A percentile compares a stretch with the other conserved stretches of the same genome.
Evolutionary conservation across 192 early-diverging fungal genomes (phyloP).

Genomic region (Obelidium mucronatum): DNA sequence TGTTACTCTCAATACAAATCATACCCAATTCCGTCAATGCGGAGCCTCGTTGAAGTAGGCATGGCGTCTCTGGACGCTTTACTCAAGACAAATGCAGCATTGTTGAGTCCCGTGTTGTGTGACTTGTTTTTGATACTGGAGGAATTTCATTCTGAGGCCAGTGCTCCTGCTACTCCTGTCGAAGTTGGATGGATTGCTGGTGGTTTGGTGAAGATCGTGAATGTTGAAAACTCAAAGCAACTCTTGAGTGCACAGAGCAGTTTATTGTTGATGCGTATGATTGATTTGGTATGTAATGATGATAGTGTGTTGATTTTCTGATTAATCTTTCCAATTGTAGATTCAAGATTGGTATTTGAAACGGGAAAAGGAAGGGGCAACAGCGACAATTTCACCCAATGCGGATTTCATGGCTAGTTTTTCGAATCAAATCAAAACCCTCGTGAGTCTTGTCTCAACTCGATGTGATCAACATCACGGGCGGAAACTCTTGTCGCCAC

Average conservation of each 20-base stretch:
- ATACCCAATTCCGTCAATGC: neutral
- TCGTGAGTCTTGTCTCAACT: neutral
- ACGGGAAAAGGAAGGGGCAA: neutral
- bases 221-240: neutral
- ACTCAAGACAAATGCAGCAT: neutral
- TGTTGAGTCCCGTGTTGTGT: neutral
- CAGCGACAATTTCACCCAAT: neutral
- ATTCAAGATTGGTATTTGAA: constrained; percentile 6
- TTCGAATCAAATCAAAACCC: neutral
- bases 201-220: neutral
- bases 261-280: neutral
- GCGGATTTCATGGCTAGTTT: constrained; percentile 7
- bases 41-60: neutral
- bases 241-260: neutral
- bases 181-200: neutral
- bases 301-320: neutral
- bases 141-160: neutral
- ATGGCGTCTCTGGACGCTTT: neutral
- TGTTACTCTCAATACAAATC: neutral
- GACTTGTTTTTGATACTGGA: neutral
- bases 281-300: constrained; percentile 5
- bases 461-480: neutral
- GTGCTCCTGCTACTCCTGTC: neutral
- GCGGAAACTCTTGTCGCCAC: neutral
- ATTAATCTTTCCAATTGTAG: neutral